Evolutionary conservation across 2,329 filamentous ascomycete genomes (phyloP), one percentile per base, ranked within the genome.

Genomic region (Botryosphaeria dothidea): DNA sequence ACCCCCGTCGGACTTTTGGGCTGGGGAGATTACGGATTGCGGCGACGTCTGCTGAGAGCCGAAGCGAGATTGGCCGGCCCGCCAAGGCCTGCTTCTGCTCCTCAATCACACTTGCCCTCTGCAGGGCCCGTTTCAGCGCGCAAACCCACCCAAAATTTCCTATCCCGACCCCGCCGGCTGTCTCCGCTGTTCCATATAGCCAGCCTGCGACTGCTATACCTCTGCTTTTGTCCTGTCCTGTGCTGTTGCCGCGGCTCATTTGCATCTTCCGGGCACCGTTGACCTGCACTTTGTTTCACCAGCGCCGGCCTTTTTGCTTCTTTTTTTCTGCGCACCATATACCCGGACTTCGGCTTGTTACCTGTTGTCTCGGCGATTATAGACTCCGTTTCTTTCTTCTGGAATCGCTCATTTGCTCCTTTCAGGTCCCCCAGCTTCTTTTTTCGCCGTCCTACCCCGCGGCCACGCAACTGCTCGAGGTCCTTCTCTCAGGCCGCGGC

Each of bases 21-120:
- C 49, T 46, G 62, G 49, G 51, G 62, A 64, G 62, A 64, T 62
- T 62, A 38, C 58, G 46, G 56, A 60, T 60, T 45, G 27, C 51
- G 49, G 41, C 62, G 62, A 57, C 49, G 49, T 31, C 27, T 41
- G 38, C 38, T 21, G 49, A 23, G 31, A 29, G 17, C 51, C 62
- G 49, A 64, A 64, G 62, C 62, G 62, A 64, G 62, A 64, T 64
- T 64, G 62, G 38, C 62, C 62, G 49, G 27, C 29, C 31, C 48
- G 61, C 61, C 61, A 63, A 46, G 61, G 38, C 61, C 61, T 43
- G 38, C n/a, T n/a, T 38, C 38, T 41, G 21, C 62, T 64, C 51
- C 51, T 62, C 62, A 57, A 52, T 48, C 49, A 64, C 62, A 56
- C 51, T 46, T n/a, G 49, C 62, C n/a, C 48, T 54, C 49, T 45